Evolutionary conservation across 768 basidiomycete genomes (phyloP).

Genomic region (Tricholoma flavovirens): DNA sequence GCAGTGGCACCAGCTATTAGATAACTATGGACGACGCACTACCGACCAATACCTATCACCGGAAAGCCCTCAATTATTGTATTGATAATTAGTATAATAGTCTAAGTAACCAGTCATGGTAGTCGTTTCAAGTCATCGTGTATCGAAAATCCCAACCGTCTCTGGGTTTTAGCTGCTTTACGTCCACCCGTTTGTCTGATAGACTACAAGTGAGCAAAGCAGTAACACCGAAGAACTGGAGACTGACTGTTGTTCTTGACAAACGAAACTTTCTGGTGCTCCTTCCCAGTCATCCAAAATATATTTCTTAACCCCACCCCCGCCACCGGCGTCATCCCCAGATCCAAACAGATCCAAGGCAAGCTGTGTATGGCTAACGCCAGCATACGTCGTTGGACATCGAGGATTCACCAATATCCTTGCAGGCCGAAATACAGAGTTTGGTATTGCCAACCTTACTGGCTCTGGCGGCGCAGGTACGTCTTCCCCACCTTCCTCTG

Average conservation of each 20-base stretch:
- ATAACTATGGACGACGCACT: too few species aligned
- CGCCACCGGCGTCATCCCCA: conserved; percentile 49
- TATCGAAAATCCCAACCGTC: conserved; percentile 78
- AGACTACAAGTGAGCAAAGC: neutral
- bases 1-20: too few species aligned
- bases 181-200: conserved; percentile 81
- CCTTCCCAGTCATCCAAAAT: conserved; percentile 93
- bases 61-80: neutral
- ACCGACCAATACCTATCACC: too few species aligned
- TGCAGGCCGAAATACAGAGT: conserved; percentile 82
- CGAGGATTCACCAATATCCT: conserved; percentile 93
- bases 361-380: conserved; percentile 92
- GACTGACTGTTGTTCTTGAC: conserved; percentile 84
- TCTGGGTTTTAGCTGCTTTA: conserved; percentile 83
- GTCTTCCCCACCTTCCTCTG: conserved; percentile 45
- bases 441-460: conserved; percentile 63
- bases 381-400: conserved; percentile 97
- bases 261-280: conserved; percentile 96
- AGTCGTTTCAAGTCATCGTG: conserved; percentile 55
- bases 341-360: conserved; percentile 92
- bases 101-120: conserved; percentile 1
- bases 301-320: conserved; percentile 57
- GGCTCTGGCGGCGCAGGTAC: conserved; percentile 32
- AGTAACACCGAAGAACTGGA: conserved; percentile 2
- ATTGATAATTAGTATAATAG: neutral